Percentiles rank a stretch among this genome's conserved stretches.
These are phyloP conservation scores for Russula earlei DNA, from an alignment of 768 basidiomycete genomes.

Conservation along the genomic window DNA sequence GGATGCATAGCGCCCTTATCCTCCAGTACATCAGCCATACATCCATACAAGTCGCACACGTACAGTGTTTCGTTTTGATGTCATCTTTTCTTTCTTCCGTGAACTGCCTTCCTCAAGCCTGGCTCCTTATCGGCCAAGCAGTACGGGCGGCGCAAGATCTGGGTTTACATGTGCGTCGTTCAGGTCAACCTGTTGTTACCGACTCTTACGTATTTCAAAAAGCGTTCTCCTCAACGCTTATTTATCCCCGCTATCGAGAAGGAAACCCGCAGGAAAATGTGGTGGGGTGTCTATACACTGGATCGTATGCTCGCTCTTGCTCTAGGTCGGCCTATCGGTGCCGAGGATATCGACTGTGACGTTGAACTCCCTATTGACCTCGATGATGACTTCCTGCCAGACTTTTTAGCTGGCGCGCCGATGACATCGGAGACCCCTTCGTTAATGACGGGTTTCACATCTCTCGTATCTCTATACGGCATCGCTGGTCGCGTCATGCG, in stretches of 20 bases:
- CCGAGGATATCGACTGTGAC: slow-evolving; percentile 87
- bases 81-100: slow-evolving; percentile 87
- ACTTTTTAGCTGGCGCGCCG: slow-evolving; percentile 60
- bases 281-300: slow-evolving; percentile 89
- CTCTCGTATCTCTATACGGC: slow-evolving; percentile 69
- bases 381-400: slow-evolving; percentile 68
- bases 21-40: slow-evolving; percentile 88
- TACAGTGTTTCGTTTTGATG: slow-evolving; percentile 84
- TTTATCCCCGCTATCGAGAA: slow-evolving; percentile 67
- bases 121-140: slow-evolving; percentile 87
- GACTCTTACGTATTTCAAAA: slow-evolving; percentile 13
- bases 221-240: slow-evolving; percentile 80
- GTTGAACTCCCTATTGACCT: slow-evolving; percentile 76
- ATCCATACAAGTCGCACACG: slow-evolving; percentile 75
- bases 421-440: slow-evolving; percentile 48
- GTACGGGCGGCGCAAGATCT: slow-evolving; percentile 85
- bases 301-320: slow-evolving; percentile 90
- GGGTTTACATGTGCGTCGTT: slow-evolving; percentile 71
- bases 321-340: slow-evolving; percentile 77
- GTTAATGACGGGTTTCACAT: slow-evolving; percentile 75
- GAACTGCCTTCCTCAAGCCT: slow-evolving; percentile 90
- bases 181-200: slow-evolving; percentile 7
- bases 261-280: slow-evolving; percentile 82
- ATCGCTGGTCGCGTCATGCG: slow-evolving; percentile 77
- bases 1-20: slow-evolving; percentile 61